These are phyloP conservation scores for Xerocomellus dryophilus DNA, from an alignment of 768 basidiomycete species.

Conservation along the genomic window DNA sequence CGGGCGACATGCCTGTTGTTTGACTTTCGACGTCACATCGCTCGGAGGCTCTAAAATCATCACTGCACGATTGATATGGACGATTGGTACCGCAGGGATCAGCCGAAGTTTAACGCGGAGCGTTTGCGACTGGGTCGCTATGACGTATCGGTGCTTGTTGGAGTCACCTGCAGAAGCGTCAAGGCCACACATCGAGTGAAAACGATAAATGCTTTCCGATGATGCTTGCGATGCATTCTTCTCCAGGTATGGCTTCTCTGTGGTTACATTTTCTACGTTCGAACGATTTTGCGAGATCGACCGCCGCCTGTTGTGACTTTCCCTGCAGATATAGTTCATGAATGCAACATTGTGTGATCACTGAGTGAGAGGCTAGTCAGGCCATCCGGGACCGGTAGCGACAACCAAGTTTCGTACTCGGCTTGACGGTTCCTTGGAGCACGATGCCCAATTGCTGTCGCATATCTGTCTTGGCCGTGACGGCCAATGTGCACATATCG, in stretches of 20 bases:
- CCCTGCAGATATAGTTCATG: constrained; percentile 89
- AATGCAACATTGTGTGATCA: constrained; percentile 99
- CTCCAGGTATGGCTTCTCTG: constrained; percentile 75
- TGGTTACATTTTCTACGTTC: constrained; percentile 96
- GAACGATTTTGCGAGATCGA: constrained; percentile 89
- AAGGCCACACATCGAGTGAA: constrained; percentile 2
- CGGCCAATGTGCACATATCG: constrained; percentile 70
- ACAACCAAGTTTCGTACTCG: constrained; percentile 57
- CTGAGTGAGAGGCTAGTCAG: constrained; percentile 55
- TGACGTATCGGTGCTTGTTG: constrained; percentile 91
- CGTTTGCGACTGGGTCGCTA: constrained; percentile 77
- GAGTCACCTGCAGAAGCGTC: constrained; percentile 50
- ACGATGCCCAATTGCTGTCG: constrained; percentile 70
- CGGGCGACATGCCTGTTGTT: constrained; percentile 49
- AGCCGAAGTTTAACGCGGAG: constrained; percentile 67
- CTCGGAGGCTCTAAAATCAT: constrained; percentile 92
- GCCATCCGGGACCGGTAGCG: constrained; percentile 4
- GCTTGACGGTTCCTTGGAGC: constrained; percentile 85
- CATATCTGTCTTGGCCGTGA: constrained; percentile 71
- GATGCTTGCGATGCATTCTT: constrained; percentile 79
- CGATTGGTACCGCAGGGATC: constrained; percentile 82
- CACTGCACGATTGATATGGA: constrained; percentile 90
- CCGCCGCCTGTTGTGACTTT: constrained; percentile 63
- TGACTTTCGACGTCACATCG: constrained; percentile 67
- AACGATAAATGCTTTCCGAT: constrained; percentile 51